Conservation (phyloP, 495 filamentous ascomycete species). For the Neurospora pannonica region DNA sequence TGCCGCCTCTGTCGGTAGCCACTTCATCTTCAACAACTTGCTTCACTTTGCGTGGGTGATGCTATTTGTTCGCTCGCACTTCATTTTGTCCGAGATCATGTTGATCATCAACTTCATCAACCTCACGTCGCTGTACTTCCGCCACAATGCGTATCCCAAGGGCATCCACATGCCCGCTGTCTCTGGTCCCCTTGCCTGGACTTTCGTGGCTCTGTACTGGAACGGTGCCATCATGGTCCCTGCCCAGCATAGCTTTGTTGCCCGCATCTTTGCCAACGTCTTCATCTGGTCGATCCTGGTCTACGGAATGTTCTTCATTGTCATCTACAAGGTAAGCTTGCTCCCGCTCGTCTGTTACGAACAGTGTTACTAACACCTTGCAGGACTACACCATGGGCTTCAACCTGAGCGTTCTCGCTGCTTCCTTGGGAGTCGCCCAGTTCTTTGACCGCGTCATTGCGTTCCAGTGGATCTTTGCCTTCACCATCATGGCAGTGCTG, state of each 20-base stretch:
- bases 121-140: slow-evolving; percentile 67
- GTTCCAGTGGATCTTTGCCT: slow-evolving; percentile 88
- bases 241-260: slow-evolving; percentile 42
- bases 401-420: slow-evolving; percentile 58
- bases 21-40: slow-evolving; percentile 81
- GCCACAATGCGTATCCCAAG: slow-evolving; percentile 53
- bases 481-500: slow-evolving; percentile 67
- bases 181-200: slow-evolving; percentile 74
- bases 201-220: slow-evolving; percentile 75
- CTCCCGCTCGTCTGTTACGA: not conserved
- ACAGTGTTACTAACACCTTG: not conserved
- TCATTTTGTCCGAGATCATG: slow-evolving; percentile 63
- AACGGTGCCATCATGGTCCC: slow-evolving; percentile 73
- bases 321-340: slow-evolving; percentile 45
- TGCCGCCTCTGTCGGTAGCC: slow-evolving; percentile 68
- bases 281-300: slow-evolving; percentile 74
- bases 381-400: slow-evolving; percentile 78
- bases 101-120: slow-evolving; percentile 75
- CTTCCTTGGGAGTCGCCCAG: slow-evolving; percentile 69
- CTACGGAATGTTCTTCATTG: slow-evolving; percentile 63
- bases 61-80: slow-evolving; percentile 68
- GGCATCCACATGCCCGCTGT: slow-evolving; percentile 67
- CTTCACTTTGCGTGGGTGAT: slow-evolving; percentile 69
- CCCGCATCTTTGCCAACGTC: slow-evolving; percentile 71
- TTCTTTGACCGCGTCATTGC: slow-evolving; percentile 59